A percentile compares a stretch with the other conserved stretches of the same genome.
Evolutionary conservation across 352 stramenopile genomes (phyloP).

Genomic region (Phytophthora aleatoria): DNA sequence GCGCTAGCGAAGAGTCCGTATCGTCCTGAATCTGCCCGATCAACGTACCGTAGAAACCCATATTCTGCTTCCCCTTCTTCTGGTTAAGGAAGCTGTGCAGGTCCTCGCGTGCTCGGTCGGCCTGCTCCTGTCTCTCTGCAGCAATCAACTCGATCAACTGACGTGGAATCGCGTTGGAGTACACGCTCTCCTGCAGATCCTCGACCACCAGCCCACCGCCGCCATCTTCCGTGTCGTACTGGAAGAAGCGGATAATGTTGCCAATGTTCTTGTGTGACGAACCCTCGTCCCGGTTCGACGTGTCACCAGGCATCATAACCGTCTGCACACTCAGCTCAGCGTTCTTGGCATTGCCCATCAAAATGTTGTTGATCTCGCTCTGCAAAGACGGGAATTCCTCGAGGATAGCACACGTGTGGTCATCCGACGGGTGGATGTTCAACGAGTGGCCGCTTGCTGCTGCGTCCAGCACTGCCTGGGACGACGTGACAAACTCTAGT

Average conservation of each 20-base stretch:
- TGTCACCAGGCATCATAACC: constrained; percentile 87
- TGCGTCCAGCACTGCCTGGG: constrained; percentile 82
- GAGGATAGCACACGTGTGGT: constrained; percentile 76
- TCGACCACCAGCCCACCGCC: constrained; percentile 83
- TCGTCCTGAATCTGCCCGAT: constrained; percentile 90
- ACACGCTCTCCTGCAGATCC: constrained; percentile 80
- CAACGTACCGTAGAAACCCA: constrained; percentile 85
- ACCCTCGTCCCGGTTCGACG: constrained; percentile 68
- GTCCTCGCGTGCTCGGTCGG: constrained; percentile 80
- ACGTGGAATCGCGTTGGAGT: constrained; percentile 79
- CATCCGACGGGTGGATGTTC: constrained; percentile 79
- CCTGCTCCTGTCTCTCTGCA: constrained; percentile 77
- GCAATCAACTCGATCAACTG: constrained; percentile 84
- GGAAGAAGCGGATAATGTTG: constrained; percentile 90
- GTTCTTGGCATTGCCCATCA: constrained; percentile 76
- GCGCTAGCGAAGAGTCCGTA: constrained; percentile 70
- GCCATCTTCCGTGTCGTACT: constrained; percentile 86
- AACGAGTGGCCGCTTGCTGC: constrained; percentile 78
- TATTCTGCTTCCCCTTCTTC: constrained; percentile 86
- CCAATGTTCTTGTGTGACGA: constrained; percentile 87
- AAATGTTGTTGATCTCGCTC: constrained; percentile 68
- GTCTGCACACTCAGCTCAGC: constrained; percentile 86
- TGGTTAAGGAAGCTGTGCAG: constrained; percentile 81
- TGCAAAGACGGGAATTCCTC: constrained; percentile 72
- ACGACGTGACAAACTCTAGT: constrained; percentile 87